Evolutionary conservation across 805 yeast species (phyloP), one percentile per base, ranked within the genome.

Genomic region (Saccharomycopsis schoenii): DNA sequence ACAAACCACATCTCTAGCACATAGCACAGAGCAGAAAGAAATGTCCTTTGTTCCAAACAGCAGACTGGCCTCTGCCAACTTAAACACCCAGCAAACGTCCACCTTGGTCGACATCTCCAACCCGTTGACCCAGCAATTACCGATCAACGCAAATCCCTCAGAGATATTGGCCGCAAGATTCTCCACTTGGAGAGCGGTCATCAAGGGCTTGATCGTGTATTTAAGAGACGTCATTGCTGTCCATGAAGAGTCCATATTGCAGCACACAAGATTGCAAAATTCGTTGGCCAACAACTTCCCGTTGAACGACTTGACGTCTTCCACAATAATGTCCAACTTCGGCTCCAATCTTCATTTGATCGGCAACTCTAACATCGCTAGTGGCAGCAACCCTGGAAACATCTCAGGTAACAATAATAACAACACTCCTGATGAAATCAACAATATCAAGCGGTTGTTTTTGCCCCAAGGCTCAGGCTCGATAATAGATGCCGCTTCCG

Each of bases 181-280:
- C 71, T 80, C 84, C 57, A 86, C 96, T 1, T 93, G 97, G 97
- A 78, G 97, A 62, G 79, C 81, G 50, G 83, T 92, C 60, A 84
- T 91, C 61, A 83, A 84, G 64, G 86, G 93, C 41, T 74, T 93
- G 60, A 79, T 89, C 21, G 82, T 80, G 56, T 93, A 93, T 69
- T 77, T 93, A 64, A 82, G 81, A 64, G 97, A 91, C 68, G 85
- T 84, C 47, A 90, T 89, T 10, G 80, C 88, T 14, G 92, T 89
- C 61, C 94, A 91, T 70, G 97, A 92, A 71, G 97, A 92, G 69
- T 81, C 89, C 17, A 84, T 88, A 41, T 82, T 96, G 62, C 96
- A 89, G 68, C 94, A 89, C 66, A 73, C 85, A 58, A 76, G 96
- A 58, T 78, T 91, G 55, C 88, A 89, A 63, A 92, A 89, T 70